phyloP scores from a whole-genome alignment of 495 filamentous ascomycete genomes.

The Aspergillus sclerotioniger region DNA sequence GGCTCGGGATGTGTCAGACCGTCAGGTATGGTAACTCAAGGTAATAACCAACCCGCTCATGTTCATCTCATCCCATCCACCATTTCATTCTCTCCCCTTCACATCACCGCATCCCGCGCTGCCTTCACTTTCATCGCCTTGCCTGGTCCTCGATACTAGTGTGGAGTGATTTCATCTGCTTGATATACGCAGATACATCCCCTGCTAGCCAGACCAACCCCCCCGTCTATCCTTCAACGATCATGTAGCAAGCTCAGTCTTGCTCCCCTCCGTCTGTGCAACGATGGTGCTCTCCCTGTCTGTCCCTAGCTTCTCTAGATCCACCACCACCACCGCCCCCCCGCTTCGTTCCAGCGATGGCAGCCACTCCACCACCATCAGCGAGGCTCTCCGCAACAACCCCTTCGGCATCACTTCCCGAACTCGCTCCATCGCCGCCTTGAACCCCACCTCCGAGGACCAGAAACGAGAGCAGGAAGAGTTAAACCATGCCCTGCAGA shows the following conservation, averaged over 20 bases:
- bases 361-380: conserved; percentile 37
- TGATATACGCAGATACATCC: neutral
- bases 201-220: neutral
- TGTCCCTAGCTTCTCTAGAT: conserved; percentile 40
- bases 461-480: conserved; percentile 52
- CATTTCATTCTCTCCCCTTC: neutral
- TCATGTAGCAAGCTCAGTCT: conserved; percentile 34
- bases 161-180: too few species aligned
- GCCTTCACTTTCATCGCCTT: too few species aligned
- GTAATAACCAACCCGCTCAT: too few species aligned
- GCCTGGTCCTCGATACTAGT: too few species aligned
- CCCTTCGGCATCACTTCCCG: conserved; percentile 41
- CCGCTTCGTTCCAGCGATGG: conserved; percentile 22
- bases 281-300: conserved; percentile 47
- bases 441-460: conserved; percentile 26
- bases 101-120: too few species aligned
- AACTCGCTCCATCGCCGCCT: conserved; percentile 25
- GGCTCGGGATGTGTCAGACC: too few species aligned
- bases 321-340: conserved; percentile 29
- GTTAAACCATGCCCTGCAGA: conserved; percentile 71
- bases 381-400: conserved; percentile 44
- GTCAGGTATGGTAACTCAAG: too few species aligned
- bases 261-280: conserved; percentile 7
- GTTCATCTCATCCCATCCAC: neutral
- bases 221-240: conserved; percentile 9